Conservation (phyloP, 805 yeast genomes). For the Kodamaea sagamina region DNA sequence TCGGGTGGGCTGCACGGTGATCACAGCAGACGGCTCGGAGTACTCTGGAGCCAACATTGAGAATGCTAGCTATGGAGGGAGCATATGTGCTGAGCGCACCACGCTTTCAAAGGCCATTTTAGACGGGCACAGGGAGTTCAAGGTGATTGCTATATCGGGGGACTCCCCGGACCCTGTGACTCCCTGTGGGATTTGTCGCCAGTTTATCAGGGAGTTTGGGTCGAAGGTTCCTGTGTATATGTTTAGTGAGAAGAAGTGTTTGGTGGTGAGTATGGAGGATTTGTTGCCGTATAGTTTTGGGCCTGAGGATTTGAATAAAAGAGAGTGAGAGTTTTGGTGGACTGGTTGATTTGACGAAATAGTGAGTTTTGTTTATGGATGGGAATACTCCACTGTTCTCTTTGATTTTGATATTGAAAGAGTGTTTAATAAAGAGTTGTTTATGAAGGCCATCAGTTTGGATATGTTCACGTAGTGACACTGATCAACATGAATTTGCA, state of each 20-base stretch:
- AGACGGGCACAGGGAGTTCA: conserved; percentile 45
- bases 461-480: too few relatives aligned
- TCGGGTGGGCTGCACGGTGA: conserved; percentile 79
- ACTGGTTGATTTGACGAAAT: too few relatives aligned
- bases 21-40: conserved; percentile 50
- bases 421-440: too few relatives aligned
- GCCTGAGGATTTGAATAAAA: conserved; percentile 71
- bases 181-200: conserved; percentile 96
- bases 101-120: conserved; percentile 39
- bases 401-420: too few relatives aligned
- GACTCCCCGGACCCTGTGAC: conserved; percentile 60
- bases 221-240: conserved; percentile 61
- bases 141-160: conserved; percentile 67
- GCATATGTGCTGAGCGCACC: conserved; percentile 45
- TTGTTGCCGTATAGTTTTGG: conserved; percentile 86
- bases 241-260: conserved; percentile 50
- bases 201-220: conserved; percentile 81
- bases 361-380: too few relatives aligned
- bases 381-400: too few relatives aligned
- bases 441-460: too few relatives aligned
- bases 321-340: too few relatives aligned
- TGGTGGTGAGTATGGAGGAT: conserved; percentile 55
- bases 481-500: too few relatives aligned
- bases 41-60: conserved; percentile 86
- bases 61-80: conserved; percentile 81